Conservation (phyloP, 805 yeast species). For the Kluyveromyces dobzhanskii region DNA sequence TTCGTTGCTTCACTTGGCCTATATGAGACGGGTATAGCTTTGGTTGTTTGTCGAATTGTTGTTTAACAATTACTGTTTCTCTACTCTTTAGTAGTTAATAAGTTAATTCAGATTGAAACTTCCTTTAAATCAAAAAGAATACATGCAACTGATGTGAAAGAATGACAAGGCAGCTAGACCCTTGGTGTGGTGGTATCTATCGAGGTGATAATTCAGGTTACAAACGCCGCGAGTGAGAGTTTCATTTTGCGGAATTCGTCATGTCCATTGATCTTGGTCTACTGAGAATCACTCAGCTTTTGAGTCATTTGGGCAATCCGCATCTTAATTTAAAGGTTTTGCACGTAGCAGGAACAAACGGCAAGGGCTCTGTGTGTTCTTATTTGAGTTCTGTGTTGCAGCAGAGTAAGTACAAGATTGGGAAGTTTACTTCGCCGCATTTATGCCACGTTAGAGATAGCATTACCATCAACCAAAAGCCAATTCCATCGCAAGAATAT, state of each 20-base stretch:
- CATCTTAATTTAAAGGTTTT: conserved; percentile 55
- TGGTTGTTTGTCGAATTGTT: too few species aligned
- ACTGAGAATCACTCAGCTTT: conserved; percentile 38
- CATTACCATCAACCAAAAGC: conserved; percentile 53
- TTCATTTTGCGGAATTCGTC: too few species aligned
- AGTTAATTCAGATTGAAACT: too few species aligned
- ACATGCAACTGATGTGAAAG: too few species aligned
- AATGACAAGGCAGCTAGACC: too few species aligned
- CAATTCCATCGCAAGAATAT: conserved; percentile 44
- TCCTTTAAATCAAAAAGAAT: too few species aligned
- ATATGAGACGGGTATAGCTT: too few species aligned
- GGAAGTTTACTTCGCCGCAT: conserved; percentile 89
- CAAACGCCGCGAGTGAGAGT: background rate
- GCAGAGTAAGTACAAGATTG: conserved; percentile 38
- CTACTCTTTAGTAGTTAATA: too few species aligned
- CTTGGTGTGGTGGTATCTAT: too few species aligned
- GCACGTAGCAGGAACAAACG: conserved; percentile 97
- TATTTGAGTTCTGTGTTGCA: conserved; percentile 62
- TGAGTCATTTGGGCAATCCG: conserved; percentile 56
- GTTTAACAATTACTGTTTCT: too few species aligned
- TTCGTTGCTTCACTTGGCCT: too few species aligned
- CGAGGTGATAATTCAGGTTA: background rate
- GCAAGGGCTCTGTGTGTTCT: conserved; percentile 89
- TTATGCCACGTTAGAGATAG: conserved; percentile 66
- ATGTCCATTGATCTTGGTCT: conserved; percentile 57